Base-by-base conservation (phyloP, 2,329 filamentous ascomycete species). In the Trichoderma lentiforme region DNA sequence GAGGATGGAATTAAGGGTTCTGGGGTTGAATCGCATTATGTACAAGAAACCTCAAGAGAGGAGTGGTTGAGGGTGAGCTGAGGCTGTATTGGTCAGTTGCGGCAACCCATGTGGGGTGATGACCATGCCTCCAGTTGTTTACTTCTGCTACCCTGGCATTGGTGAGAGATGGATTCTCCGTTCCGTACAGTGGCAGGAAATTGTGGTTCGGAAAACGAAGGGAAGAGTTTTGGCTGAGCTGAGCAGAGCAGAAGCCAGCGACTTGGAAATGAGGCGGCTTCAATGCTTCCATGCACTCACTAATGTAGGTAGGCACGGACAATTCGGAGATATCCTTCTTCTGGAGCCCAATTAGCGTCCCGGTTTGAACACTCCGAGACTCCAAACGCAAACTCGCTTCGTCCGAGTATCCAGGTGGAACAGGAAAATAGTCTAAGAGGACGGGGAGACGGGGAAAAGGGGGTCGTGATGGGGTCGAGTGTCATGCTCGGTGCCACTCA, bases 1-100 rank as follows among this genome's bases (percentile, higher is more conserved):
- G 68, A 62, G 68, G 47, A 47, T 53, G 36, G 68, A 53, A 60
- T 61, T 47, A 69, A 68, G 56, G 66, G 66, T 61, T 69, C 66
- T 69, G 66, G 66, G 66, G 66, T 68, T 47, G 65, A 58, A 68
- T 68, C 21, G 34, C 28, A 58, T 68, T 68, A 68, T 68, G 65
- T 68, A 58, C 65, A 18, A 68, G 65, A 68, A 68, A 68, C 51
- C 34, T 24, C 47, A 5, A 26, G 15, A 57, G 21, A 18, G 21
- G 21, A 21, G 21, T 21, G 21, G 21, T 21, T 21, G 21, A 21
- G 58, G 65, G 34, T 68, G 65, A 68, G 34, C 51, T 60, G 53
- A 58, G n/a, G 64, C 18, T 21, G 62, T 53, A 65, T 51, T 65
- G 39, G 43, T 34, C 28, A 24, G 61, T 51, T 30, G 11, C 28